Conservation (phyloP, 176 grass and related monocot genomes). For the Zea luxurians region DNA sequence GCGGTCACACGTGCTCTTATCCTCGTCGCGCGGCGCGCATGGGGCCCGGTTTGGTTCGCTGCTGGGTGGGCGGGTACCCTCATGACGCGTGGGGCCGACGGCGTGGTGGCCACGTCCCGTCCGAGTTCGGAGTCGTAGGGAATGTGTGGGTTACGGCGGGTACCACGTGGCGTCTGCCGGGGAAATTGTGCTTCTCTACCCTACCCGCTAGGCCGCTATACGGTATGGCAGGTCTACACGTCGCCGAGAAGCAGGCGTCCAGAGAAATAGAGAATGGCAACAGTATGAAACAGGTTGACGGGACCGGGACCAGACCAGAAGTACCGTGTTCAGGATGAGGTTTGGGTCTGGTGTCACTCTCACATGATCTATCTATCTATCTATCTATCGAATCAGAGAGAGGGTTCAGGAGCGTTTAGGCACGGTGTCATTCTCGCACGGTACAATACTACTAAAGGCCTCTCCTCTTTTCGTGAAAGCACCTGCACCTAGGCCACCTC, state of each 20-base stretch:
- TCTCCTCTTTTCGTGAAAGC: not conserved
- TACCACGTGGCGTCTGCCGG: not conserved
- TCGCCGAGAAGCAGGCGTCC: not conserved
- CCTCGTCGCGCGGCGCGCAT: no score
- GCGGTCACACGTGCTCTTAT: no score
- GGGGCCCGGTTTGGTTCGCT: no score
- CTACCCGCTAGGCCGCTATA: not conserved
- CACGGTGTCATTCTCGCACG: not conserved
- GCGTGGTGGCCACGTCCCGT: not conserved
- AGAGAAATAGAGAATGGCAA: not conserved
- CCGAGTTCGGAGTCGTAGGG: not conserved
- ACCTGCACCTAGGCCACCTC: not conserved
- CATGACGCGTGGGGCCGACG: not conserved
- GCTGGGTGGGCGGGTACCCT: no score
- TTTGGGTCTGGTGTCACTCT: not conserved
- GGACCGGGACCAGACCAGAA: not conserved
- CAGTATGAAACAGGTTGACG: not conserved
- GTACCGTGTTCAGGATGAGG: not conserved
- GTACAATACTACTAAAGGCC: not conserved
- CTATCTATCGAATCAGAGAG: no score
- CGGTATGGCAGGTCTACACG: not conserved
- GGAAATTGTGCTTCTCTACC: not conserved
- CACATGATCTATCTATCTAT: not conserved
- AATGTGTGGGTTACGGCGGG: slow-evolving; percentile 3
- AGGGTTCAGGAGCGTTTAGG: not conserved